A percentile compares a stretch with the other conserved stretches of the same genome.
These are phyloP conservation scores for Paxillus rubicundulus DNA, from an alignment of 768 basidiomycete genomes.

Conservation along the genomic window DNA sequence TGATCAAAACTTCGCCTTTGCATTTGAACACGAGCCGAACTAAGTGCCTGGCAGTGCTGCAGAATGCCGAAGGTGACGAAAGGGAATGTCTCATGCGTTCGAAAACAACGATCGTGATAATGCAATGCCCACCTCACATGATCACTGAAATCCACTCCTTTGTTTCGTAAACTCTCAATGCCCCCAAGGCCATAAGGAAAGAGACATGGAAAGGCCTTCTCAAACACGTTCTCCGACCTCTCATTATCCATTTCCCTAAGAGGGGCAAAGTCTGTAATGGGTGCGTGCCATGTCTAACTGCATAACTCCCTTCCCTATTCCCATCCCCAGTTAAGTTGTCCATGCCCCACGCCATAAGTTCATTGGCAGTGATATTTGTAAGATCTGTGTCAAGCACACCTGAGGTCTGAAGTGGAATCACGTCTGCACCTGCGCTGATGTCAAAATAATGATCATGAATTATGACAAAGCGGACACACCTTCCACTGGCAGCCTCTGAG, in stretches of 20 bases:
- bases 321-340: too few relatives aligned
- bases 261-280: too few relatives aligned
- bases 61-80: slow-evolving; percentile 2
- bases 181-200: background rate
- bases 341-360: slow-evolving; percentile 11
- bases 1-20: background rate
- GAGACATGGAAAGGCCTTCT: background rate
- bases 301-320: too few relatives aligned
- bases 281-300: too few relatives aligned
- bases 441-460: slow-evolving; percentile 14
- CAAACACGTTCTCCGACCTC: too few relatives aligned
- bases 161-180: background rate
- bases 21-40: background rate
- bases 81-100: slow-evolving; percentile 11
- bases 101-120: background rate
- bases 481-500: too few relatives aligned
- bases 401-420: slow-evolving; percentile 26
- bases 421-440: slow-evolving; percentile 11
- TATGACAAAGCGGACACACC: too few relatives aligned
- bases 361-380: slow-evolving; percentile 10
- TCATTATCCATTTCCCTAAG: too few relatives aligned
- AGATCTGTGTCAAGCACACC: slow-evolving; percentile 30
- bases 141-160: background rate
- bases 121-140: background rate
- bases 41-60: background rate